Evolutionary conservation across 441 rosid species (phyloP).

Genomic region (Adansonia gregorii): DNA sequence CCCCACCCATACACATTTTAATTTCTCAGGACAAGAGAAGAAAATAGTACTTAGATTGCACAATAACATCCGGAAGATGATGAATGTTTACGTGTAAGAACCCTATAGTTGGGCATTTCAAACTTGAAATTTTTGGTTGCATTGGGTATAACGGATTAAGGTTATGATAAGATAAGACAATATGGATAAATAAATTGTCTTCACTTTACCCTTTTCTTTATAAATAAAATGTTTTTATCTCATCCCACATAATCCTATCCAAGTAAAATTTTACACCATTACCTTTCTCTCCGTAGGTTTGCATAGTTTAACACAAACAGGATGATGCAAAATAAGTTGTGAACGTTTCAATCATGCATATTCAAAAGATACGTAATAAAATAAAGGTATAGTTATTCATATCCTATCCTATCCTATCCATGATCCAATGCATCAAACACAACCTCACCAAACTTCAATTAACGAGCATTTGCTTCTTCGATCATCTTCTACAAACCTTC

Average conservation of each 20-base stretch:
- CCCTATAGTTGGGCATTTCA: neutral
- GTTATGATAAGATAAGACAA: neutral
- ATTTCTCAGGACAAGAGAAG: neutral
- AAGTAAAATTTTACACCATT: neutral
- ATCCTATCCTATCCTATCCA: neutral
- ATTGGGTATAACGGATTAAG: neutral
- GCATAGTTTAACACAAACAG: neutral
- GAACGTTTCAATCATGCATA: neutral
- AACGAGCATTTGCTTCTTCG: constrained; percentile 10
- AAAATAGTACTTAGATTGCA: neutral
- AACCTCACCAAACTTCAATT: neutral
- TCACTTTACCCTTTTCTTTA: neutral
- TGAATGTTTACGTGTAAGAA: neutral
- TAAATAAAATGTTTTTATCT: constrained; percentile 8
- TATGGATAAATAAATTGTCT: neutral
- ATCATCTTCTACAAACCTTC: neutral
- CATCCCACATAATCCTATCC: neutral
- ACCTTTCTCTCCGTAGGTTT: neutral
- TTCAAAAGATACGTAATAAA: constrained; percentile 1
- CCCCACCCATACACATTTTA: neutral
- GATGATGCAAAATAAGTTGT: neutral
- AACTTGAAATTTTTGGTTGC: neutral
- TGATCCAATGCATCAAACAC: constrained; percentile 1
- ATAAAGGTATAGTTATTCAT: neutral
- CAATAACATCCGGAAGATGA: neutral